These are phyloP conservation scores for Botrytis tulipae DNA, from an alignment of 2,329 filamentous ascomycete genomes.

Conservation along the genomic window DNA sequence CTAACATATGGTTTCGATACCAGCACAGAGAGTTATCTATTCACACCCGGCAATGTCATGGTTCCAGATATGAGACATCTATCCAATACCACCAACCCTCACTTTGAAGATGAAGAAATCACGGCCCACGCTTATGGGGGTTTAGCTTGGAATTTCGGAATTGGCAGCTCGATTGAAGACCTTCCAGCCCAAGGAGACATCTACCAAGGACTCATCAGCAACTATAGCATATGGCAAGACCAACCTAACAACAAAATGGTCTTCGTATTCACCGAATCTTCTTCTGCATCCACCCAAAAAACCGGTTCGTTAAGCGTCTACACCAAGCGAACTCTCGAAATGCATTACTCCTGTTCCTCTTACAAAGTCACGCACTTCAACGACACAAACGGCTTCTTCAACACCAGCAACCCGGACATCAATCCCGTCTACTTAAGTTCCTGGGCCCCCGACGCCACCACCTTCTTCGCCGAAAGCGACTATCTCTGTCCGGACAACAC, in stretches of 20 bases:
- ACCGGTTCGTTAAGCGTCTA: slow-evolving; percentile 34
- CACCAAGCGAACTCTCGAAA: slow-evolving; percentile 40
- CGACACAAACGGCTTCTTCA: no score
- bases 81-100: slow-evolving; percentile 34
- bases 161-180: slow-evolving; percentile 23
- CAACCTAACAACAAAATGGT: background rate
- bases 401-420: background rate
- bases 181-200: background rate
- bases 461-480: slow-evolving; percentile 40
- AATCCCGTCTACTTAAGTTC: slow-evolving; percentile 32
- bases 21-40: slow-evolving; percentile 39
- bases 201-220: background rate
- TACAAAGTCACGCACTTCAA: slow-evolving; percentile 34
- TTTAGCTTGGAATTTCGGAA: slow-evolving; percentile 39
- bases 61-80: slow-evolving; percentile 42
- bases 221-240: slow-evolving; percentile 10
- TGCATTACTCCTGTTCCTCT: slow-evolving; percentile 37
- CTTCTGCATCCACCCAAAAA: slow-evolving; percentile 3
- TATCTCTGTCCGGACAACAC: slow-evolving; percentile 25
- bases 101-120: slow-evolving; percentile 42
- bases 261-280: slow-evolving; percentile 41
- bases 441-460: slow-evolving; percentile 39
- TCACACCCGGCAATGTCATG: slow-evolving; percentile 40
- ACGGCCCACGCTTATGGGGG: slow-evolving; percentile 46
- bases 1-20: slow-evolving; percentile 46